Base-by-base conservation (phyloP, 768 basidiomycete genomes). In the Saitozyma podzolica region DNA sequence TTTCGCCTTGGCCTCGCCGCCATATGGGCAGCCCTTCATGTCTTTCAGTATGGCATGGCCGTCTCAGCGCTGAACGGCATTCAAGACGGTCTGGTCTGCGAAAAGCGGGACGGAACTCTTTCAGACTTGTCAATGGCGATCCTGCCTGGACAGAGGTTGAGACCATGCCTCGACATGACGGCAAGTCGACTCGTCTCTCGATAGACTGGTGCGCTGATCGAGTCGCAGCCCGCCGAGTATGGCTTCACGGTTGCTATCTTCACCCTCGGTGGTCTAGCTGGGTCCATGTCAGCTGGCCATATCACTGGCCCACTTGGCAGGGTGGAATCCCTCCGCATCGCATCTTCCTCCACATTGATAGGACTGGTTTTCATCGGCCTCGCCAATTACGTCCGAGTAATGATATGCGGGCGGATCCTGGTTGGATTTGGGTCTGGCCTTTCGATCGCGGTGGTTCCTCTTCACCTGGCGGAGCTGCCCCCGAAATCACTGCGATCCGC, bases 21-120 rank as follows among this genome's bases (percentile, higher is more conserved):
- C 7, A 29, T 64, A 9, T 72, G 70, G 70, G 50, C 65, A 10
- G 43, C 56, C 41, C 41, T 61, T 9, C 70, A 72, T 47, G 62
- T 65, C 8, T 57, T 65, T 9, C 59, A 56, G 39, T 62, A 91
- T 80, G 92, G 92, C n/a, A 94, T 88, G 78, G 90, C 93, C 75
- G 90, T 91, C 50, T 88, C 91, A 1, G 87, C 87, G 3, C 84
- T 96, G 54, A 96, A 96, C 74, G 90, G 93, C 73, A 86, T 93
- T 29, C 87, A 91, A 75, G 84, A 83, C 3, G 54, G 59, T 8
- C 60, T 72, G 39, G 50, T 62, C 20, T 72, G 70, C 48, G 29
- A 29, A 29, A 2, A 29, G 29, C 29, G 29, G 29, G 29, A 5
- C 29, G 29, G 29, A 29, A 29, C 43, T 17, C 13, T 2, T 29